Evolutionary conservation across 2,329 filamentous ascomycete species (phyloP), one percentile per base, ranked within the genome.

Genomic region (Ustilaginoidea virens): DNA sequence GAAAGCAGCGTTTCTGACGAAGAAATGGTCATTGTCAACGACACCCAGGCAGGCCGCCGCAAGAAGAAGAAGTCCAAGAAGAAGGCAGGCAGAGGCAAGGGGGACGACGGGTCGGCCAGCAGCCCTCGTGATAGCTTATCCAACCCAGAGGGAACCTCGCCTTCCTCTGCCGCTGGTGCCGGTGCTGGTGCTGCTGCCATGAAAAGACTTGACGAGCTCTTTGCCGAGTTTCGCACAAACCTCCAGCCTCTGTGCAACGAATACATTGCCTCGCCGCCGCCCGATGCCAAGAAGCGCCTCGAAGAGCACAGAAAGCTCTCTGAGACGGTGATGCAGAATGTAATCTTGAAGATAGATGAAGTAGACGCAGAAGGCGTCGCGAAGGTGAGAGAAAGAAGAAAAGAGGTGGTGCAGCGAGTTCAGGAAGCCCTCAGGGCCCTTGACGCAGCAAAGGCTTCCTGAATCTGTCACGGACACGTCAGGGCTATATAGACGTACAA

Each of bases 271-370:
- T 57, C 63, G 7, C 75, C 81, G 8, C 80, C 81, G 0, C 47
- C 52, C 4, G 77, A 83, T 29, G 45, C 56, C 22, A 74, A 75
- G 49, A 82, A 79, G 60, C 60, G 69, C 28, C 66, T 68, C 10
- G 80, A 83, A 19, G 78, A 86, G 44, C 76, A 87, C 48, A 74
- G 77, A 47, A 75, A 69, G 46, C 51, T 90, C 12, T 74, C 71
- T 4, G 81, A 90, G 58, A 80, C 75, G 4, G 66, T 85, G 22
- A 61, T 90, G 60, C 71, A 76, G 36, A 77, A 85, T 41, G 70
- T 85, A 3, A 45, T 87, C 21, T 54, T 90, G 38, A 87, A 86
- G 55, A 52, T 83, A 22, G 81, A 90, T 47, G 74, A 66, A 14
- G 70, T 87, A 3, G 79, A 87, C 40, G 75, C 74, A 0, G 74